Base-by-base conservation (phyloP, 176 grass and related monocot species). In the Panicum miliaceum region DNA sequence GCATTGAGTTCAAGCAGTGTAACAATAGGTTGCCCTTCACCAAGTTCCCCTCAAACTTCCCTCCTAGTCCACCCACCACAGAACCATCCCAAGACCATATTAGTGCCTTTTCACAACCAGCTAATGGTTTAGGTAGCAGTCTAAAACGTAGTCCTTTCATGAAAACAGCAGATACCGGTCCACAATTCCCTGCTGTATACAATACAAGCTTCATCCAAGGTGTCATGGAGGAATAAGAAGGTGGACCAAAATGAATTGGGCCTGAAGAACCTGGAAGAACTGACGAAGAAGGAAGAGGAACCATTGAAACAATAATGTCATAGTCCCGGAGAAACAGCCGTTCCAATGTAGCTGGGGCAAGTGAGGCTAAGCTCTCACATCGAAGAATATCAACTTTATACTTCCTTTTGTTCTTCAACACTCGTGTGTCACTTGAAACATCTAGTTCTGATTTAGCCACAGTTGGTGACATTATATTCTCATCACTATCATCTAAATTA, bases 71-170 rank as follows among this genome's bases (percentile, higher is more conserved):
- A 75, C 96, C 96, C 32, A 94, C 87, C 43, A 82, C 76, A 89
- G 92, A 95, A 25, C 90, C 78, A 90, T 98, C 93, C 96, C 96
- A 98, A 76, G 96, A 95, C 96, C 91, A 98, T 83, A 98, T 89
- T 64, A 96, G 64, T 41, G 93, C 96, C 52, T 98, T 98, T 80
- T 95, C 91, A 79, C 96, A 98, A 37, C 87, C 88, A 69, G 87
- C 85, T 81, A 98, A 94, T 48, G 96, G 96, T 81, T 90, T 88
- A 71, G 96, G 96, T 60, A 98, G 89, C 86, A 95, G 62, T 81
- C 96, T 84, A 70, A 95, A 87, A 41, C 87, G 90, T 62, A 95
- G 93, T 56, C 96, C 96, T 93, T 93, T 96, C 93, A 92, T 95
- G 29, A 98, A 90, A 84, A 98, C 84, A 86, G 91, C 77, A 87